Evolutionary conservation across 164 flowering plant genomes (phyloP), one percentile per base, ranked within the genome.

Genomic region (Stephania yunnanensis): DNA sequence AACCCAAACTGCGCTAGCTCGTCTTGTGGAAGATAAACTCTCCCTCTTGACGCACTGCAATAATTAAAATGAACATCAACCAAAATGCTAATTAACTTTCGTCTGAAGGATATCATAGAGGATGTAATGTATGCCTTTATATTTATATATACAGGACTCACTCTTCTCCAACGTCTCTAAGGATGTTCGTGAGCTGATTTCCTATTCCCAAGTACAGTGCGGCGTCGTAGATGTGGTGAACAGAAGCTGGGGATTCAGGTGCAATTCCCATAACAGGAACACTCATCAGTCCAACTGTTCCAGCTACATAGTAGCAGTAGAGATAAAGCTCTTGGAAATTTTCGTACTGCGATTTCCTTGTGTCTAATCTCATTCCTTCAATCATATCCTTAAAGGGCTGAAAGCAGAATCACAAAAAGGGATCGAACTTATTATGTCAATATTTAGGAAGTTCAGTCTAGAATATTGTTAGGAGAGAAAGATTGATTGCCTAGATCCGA

Each of bases 111-210:
- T 12, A 17, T 12, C 0, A 29, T 29, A 67, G 10, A 25, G 19
- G 15, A 15, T 15, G 8, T 44, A 25, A 25, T 25, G n/a, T 11
- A 31, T 3, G 31, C 0, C 22, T 10, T 10, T 50, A 9, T 3
- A 46, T 10, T 10, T 50, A 9, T 8, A 64, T 4, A 4, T 4
- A n/a, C n/a, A 36, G 2, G 42, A 78, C 93, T 82, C 81, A 92
- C 95, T 92, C 95, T 80, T 89, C 97, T 68, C 92, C 97, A 1
- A 91, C 97, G 70, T 92, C 97, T 81, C 97, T 81, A 4, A 92
- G 90, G 66, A 92, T 92, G 84, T 92, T 92, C 7, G 95, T 89
- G 4, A 92, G 88, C 75, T 91, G 97, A 84, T 89, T 91, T 30
- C 90, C 97, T 6, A 92, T 85, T 7, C 92, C 95, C 80, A 91